Conservation (phyloP, 192 early-diverging fungal species). For the Entomortierella chlamydospora region DNA sequence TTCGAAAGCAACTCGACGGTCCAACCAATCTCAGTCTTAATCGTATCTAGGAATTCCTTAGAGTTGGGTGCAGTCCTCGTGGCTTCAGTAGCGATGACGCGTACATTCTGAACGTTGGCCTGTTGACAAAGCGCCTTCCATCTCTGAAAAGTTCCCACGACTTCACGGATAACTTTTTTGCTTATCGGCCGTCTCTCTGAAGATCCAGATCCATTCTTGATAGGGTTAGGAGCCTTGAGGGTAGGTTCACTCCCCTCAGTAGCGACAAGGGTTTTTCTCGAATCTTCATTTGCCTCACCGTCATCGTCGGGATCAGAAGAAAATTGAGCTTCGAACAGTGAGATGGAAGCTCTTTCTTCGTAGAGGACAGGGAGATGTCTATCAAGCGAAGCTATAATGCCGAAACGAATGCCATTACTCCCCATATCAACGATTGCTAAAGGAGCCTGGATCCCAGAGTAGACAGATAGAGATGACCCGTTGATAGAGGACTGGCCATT, state of each 20-base stretch:
- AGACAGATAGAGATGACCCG: conserved; percentile 3
- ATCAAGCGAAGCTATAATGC: conserved; percentile 58
- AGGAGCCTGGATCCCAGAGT: conserved; percentile 37
- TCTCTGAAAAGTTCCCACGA: conserved; percentile 60
- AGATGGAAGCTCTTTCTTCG: conserved; percentile 68
- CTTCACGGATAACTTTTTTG: conserved; percentile 58
- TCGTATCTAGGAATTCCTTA: conserved; percentile 53
- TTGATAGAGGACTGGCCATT: not conserved
- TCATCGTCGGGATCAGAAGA: not conserved
- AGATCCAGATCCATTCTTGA: not conserved
- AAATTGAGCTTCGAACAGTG: conserved; percentile 62
- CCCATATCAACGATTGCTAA: conserved; percentile 69
- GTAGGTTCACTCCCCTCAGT: conserved; percentile 18
- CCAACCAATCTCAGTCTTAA: conserved; percentile 60
- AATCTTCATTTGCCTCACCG: conserved; percentile 4
- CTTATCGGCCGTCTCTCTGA: conserved; percentile 55
- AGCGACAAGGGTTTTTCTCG: conserved; percentile 31
- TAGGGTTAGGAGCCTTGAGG: not conserved
- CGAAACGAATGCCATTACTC: conserved; percentile 70
- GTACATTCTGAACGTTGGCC: conserved; percentile 55
- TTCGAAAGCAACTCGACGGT: conserved; percentile 54
- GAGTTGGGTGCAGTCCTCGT: conserved; percentile 65
- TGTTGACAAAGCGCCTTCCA: conserved; percentile 61
- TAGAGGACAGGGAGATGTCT: conserved; percentile 64
- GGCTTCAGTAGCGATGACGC: conserved; percentile 68